Conservation (phyloP, 2,329 filamentous ascomycete genomes). For the Ascochyta lentis region DNA sequence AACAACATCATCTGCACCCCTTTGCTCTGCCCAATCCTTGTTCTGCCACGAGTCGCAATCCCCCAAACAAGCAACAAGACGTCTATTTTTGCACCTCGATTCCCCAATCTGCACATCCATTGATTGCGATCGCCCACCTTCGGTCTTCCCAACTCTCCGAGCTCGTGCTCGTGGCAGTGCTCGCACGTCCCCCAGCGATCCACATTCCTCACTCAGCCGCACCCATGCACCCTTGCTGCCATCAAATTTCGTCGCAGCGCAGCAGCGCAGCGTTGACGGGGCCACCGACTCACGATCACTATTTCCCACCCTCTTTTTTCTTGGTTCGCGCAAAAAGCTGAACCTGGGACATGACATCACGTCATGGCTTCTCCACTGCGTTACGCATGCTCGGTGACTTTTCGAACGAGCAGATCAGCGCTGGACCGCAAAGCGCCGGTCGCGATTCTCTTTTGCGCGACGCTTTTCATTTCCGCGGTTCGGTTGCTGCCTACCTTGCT, state of each 20-base stretch:
- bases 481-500: too few species aligned
- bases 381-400: constrained; percentile 1
- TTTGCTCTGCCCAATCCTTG: constrained; percentile 11
- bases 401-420: neutral
- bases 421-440: neutral
- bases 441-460: neutral
- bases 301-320: neutral
- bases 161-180: constrained; percentile 17
- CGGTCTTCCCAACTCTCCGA: neutral
- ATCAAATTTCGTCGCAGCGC: too few species aligned
- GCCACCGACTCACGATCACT: constrained; percentile 12
- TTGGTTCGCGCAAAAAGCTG: too few species aligned
- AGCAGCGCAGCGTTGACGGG: constrained; percentile 2
- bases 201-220: constrained; percentile 17
- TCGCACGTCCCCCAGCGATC: constrained; percentile 4
- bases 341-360: neutral
- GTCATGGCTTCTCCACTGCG: constrained; percentile 11
- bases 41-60: constrained; percentile 4
- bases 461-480: too few species aligned
- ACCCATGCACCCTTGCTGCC: neutral
- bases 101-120: neutral
- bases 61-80: neutral
- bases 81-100: constrained; percentile 1
- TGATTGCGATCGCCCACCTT: constrained; percentile 9
- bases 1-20: neutral